Percentiles rank a stretch among this genome's conserved stretches.
These are phyloP conservation scores for Endogone sp. DNA, from an alignment of 192 early-diverging fungal species.

Conservation along the genomic window DNA sequence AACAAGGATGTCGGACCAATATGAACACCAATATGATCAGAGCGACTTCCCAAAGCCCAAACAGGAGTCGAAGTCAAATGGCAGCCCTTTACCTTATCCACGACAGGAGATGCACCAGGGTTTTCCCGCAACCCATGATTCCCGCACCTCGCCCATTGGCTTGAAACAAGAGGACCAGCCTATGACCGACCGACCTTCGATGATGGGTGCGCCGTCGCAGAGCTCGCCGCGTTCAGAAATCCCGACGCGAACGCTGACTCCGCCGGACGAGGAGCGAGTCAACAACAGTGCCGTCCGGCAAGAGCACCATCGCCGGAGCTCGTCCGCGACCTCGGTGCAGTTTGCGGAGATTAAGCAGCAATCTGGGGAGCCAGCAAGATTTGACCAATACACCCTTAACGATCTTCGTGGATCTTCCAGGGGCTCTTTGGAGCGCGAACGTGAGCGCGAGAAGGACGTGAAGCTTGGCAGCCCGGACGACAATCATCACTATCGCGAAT, in stretches of 20 bases:
- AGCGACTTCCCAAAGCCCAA: background rate
- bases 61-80: background rate
- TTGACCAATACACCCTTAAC: background rate
- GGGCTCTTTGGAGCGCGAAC: background rate
- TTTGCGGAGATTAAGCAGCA: background rate
- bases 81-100: background rate
- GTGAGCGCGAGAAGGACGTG: background rate
- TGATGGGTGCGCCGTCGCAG: background rate
- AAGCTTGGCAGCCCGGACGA: background rate
- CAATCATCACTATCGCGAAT: background rate
- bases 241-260: background rate
- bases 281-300: background rate
- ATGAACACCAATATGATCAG: background rate
- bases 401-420: background rate
- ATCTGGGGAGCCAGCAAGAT: background rate
- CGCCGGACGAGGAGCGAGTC: background rate
- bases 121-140: background rate
- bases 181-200: background rate
- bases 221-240: background rate
- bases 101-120: background rate
- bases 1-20: background rate
- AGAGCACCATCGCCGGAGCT: background rate
- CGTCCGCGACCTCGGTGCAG: background rate
- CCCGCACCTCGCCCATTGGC: background rate
- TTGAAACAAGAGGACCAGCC: background rate